These are phyloP conservation scores for Daedaleopsis sinensis DNA, from an alignment of 768 basidiomycete genomes.

Conservation along the genomic window DNA sequence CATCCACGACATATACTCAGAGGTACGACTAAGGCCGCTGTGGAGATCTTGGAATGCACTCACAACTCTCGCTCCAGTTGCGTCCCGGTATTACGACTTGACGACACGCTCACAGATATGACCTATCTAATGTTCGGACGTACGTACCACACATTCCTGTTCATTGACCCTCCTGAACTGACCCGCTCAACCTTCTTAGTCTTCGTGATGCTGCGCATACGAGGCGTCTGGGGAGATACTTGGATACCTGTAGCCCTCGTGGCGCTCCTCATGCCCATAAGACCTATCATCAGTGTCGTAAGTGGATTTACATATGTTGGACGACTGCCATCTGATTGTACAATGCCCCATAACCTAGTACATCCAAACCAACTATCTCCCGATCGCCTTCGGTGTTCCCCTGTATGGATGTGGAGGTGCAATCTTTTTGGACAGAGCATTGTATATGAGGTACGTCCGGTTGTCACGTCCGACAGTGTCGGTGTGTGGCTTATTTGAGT, in stretches of 20 bases:
- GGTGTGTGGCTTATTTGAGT: not conserved
- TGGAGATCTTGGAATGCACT: not conserved
- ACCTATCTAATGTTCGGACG: slow-evolving; percentile 22
- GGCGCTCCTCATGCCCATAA: slow-evolving; percentile 9
- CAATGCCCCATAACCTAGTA: slow-evolving; percentile 7
- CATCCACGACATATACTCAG: slow-evolving; percentile 4
- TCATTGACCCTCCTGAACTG: not conserved
- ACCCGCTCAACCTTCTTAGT: slow-evolving; percentile 8
- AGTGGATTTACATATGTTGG: not conserved
- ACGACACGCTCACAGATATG: slow-evolving; percentile 21
- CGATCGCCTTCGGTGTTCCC: slow-evolving; percentile 24
- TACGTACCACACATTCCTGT: not conserved
- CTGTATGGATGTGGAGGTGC: slow-evolving; percentile 22
- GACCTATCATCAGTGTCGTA: slow-evolving; percentile 16
- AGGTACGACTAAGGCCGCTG: not conserved
- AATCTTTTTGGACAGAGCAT: not conserved
- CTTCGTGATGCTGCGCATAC: slow-evolving; percentile 19
- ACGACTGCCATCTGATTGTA: too few relatives aligned
- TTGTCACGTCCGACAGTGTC: not conserved
- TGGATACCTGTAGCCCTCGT: slow-evolving; percentile 15
- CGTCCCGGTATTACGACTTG: slow-evolving; percentile 20
- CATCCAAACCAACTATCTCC: slow-evolving; percentile 17
- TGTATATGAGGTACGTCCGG: not conserved
- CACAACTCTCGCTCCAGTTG: slow-evolving; percentile 5
- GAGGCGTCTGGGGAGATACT: slow-evolving; percentile 18